Evolutionary conservation across 345 rosid genomes (phyloP), one percentile per base, ranked within the genome.

Genomic region (Euclidium syriacum): DNA sequence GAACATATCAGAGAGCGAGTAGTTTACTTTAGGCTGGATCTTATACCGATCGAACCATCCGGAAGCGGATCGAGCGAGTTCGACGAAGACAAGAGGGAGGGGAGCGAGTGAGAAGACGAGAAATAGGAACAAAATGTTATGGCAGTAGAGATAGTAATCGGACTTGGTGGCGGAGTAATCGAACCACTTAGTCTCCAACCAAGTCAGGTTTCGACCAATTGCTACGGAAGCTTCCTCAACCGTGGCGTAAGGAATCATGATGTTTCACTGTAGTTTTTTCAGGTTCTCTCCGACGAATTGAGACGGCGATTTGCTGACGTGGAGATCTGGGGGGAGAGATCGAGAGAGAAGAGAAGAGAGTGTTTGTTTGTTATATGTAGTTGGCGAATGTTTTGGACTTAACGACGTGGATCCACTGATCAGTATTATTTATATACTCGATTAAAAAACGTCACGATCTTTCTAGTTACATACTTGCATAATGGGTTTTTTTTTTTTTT

Each of bases 21-120:
- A 40, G 44, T 68, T 68, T 11, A 86, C 95, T 61, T 91, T 91
- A 19, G 96, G 92, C 72, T 91, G 98, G 79, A 91, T 88, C 88
- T 91, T 91, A 78, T 79, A 76, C 58, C 67, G 68, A 32, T 78
- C 81, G 38, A 91, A 63, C 41, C 75, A 76, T 20, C 73, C 68
- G 7, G 43, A 48, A 30, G 40, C 55, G 56, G 85, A 79, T 63
- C 81, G 81, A 75, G 73, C 30, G 34, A 77, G 33, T 70, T 83
- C 88, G 18, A 79, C 33, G 63, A 83, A 52, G 1, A 84, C 81
- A 1, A 85, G 18, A 18, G 98, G 98, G 19, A 89, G 52, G 12
- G 98, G 98, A 43, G 70, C 91, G 34, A 89, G 26, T 0, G 96
- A 78, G 79, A 92, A 89, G 52, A 81, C 56, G 41, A 85, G 40